These are phyloP conservation scores for Arabidopsis lyrata DNA, from an alignment of 441 rosid species.

Conservation along the genomic window DNA sequence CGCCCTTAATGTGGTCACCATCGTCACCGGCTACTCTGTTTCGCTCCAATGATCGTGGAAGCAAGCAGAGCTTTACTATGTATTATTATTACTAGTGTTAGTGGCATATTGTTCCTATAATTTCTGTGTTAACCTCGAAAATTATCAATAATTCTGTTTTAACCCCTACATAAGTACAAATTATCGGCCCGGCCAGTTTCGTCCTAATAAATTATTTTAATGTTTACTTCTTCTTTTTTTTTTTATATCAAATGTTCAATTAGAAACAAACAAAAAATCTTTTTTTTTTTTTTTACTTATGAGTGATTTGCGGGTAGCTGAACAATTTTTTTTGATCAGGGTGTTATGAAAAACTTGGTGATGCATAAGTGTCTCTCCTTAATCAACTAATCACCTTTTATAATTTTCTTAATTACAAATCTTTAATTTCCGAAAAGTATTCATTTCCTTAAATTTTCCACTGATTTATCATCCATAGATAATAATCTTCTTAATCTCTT, in stretches of 20 bases:
- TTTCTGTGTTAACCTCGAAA: background rate
- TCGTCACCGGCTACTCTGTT: conserved; percentile 1
- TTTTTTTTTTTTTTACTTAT: background rate
- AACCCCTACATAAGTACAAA: no score
- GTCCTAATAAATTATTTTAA: no score
- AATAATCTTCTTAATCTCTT: background rate
- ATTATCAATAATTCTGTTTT: background rate
- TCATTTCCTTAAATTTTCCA: conserved; percentile 9
- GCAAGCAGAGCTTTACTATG: background rate
- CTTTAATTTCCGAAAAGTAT: background rate
- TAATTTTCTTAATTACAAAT: background rate
- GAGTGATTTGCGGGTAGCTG: conserved; percentile 14
- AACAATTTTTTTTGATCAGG: background rate
- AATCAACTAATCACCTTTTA: conserved; percentile 26
- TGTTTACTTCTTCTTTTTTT: no score
- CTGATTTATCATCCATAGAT: conserved; percentile 36
- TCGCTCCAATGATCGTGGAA: background rate
- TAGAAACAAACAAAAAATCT: no score
- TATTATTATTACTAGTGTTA: background rate
- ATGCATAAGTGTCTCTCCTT: conserved; percentile 35
- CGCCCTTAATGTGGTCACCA: background rate
- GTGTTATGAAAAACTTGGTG: conserved; percentile 19
- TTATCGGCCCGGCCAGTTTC: no score
- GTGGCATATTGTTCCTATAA: background rate
- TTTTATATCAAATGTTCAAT: no score